Conservation (phyloP, 805 yeast species). For the Starmerella bombicola region DNA sequence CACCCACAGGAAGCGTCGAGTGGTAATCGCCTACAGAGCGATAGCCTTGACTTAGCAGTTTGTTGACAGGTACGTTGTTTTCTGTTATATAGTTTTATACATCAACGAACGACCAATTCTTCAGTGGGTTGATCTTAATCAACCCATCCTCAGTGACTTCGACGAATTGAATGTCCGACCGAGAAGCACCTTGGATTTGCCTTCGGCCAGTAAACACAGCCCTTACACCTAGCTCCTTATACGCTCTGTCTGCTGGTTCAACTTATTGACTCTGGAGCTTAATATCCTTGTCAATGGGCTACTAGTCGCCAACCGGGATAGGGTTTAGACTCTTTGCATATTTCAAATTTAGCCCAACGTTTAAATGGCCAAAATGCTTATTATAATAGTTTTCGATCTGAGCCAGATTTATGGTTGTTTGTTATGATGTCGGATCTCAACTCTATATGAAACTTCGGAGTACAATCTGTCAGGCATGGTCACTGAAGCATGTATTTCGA, state of each 20-base stretch:
- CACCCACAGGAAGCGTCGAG: constrained; percentile 76
- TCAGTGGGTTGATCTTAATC: constrained; percentile 79
- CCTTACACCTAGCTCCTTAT: constrained; percentile 52
- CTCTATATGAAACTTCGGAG: no score
- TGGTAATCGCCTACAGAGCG: constrained; percentile 93
- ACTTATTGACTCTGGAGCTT: no score
- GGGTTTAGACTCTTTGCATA: no score
- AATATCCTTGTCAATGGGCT: no score
- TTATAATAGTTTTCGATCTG: no score
- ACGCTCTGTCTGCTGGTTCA: constrained; percentile 83
- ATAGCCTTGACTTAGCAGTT: constrained; percentile 70
- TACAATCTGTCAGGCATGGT: no score
- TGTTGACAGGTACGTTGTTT: constrained; percentile 74
- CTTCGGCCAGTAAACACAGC: constrained; percentile 91
- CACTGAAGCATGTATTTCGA: no score
- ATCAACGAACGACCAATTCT: constrained; percentile 64
- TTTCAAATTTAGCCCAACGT: no score
- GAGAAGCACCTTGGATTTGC: constrained; percentile 76
- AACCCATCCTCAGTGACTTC: constrained; percentile 58
- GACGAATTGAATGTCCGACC: constrained; percentile 57
- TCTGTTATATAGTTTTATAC: constrained; percentile 58
- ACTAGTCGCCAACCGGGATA: no score
- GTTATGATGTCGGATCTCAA: no score
- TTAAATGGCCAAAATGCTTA: no score
- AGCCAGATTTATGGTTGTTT: no score